These are phyloP conservation scores for Moricandia arvensis DNA, from an alignment of 345 rosid genomes.

Conservation along the genomic window DNA sequence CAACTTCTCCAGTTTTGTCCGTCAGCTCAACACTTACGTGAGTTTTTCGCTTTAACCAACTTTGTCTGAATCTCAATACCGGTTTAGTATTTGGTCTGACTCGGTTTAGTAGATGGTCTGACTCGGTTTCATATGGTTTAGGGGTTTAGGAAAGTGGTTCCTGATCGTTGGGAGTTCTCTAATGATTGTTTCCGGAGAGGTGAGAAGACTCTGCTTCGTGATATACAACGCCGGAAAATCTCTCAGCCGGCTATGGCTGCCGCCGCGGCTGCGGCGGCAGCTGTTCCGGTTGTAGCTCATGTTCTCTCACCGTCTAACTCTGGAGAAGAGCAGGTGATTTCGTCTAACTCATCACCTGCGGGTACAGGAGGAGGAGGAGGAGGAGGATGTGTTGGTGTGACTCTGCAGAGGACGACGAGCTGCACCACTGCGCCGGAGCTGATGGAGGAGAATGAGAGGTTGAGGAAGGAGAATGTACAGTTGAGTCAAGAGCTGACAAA, in stretches of 20 bases:
- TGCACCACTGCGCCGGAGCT: slow-evolving; percentile 74
- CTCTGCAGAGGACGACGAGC: slow-evolving; percentile 49
- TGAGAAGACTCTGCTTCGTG: slow-evolving; percentile 70
- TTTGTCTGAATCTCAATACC: too few species aligned
- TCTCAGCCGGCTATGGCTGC: slow-evolving; percentile 38
- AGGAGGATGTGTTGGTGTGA: background rate
- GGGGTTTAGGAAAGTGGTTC: slow-evolving; percentile 92
- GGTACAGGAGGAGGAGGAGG: slow-evolving; percentile 32
- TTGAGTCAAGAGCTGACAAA: slow-evolving; percentile 68
- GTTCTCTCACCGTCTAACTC: slow-evolving; percentile 63
- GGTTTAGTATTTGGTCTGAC: background rate
- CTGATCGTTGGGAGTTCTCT: slow-evolving; percentile 96
- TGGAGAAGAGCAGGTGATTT: slow-evolving; percentile 73
- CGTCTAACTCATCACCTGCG: slow-evolving; percentile 64
- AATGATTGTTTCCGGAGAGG: slow-evolving; percentile 77
- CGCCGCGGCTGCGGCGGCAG: slow-evolving; percentile 10
- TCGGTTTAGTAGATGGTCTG: too few species aligned
- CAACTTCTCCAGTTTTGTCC: slow-evolving; percentile 93
- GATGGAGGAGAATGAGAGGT: slow-evolving; percentile 73
- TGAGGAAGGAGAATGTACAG: slow-evolving; percentile 65
- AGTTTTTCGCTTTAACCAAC: too few species aligned
- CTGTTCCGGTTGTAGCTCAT: slow-evolving; percentile 29
- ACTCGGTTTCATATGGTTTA: slow-evolving; percentile 21
- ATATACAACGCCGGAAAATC: slow-evolving; percentile 84
- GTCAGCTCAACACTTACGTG: slow-evolving; percentile 95